Evolutionary conservation across 2,329 filamentous ascomycete genomes (phyloP).

Genomic region (Chrysosporium keratinophilum): DNA sequence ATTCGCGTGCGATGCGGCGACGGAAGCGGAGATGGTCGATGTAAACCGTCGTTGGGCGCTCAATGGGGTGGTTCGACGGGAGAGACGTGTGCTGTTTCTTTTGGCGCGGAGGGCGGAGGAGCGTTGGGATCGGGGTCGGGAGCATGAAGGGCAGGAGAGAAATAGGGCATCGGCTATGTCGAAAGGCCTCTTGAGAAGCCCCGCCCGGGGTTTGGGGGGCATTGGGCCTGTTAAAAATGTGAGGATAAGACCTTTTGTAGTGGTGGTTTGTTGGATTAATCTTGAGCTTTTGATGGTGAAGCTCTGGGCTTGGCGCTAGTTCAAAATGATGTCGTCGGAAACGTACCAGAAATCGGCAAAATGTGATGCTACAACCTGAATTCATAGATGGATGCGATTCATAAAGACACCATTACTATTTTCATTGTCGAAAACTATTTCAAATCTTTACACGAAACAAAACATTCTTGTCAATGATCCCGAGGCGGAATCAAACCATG

Average conservation of each 20-base stretch:
- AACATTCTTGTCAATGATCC: background rate
- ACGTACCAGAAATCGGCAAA: too few species aligned
- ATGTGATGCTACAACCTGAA: too few species aligned
- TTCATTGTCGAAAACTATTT: conserved; percentile 3
- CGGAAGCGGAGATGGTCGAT: background rate
- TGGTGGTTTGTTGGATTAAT: background rate
- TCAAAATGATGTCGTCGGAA: background rate
- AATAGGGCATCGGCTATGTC: conserved; percentile 18
- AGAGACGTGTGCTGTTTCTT: background rate
- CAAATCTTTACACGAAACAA: conserved; percentile 3
- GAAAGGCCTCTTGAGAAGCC: conserved; percentile 28
- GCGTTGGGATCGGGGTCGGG: conserved; percentile 29
- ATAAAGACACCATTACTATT: background rate
- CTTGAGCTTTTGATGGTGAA: background rate
- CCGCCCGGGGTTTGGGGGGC: conserved; percentile 31
- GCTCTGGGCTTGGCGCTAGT: background rate
- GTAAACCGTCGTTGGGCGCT: background rate
- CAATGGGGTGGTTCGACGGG: background rate
- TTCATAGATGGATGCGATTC: background rate
- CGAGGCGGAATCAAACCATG: background rate
- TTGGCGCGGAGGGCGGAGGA: conserved; percentile 24
- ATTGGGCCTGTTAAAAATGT: conserved; percentile 21
- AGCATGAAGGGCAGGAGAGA: conserved; percentile 36
- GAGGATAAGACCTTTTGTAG: background rate
- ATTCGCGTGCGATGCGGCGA: background rate